Conservation (phyloP, 2,329 filamentous ascomycete species). For the Dothidotthia symphoricarpi region DNA sequence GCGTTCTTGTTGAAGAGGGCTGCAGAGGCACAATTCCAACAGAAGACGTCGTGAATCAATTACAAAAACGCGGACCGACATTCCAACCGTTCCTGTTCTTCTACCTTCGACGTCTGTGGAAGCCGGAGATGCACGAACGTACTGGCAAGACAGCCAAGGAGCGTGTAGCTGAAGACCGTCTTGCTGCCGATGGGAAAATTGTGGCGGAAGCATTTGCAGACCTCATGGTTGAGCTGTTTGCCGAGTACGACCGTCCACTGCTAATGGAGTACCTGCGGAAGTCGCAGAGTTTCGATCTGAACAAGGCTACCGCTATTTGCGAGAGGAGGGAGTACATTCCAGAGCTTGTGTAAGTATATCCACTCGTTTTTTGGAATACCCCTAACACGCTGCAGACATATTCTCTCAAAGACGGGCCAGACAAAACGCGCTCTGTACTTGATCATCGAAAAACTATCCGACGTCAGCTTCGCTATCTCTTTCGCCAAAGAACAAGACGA, state of each 20-base stretch:
- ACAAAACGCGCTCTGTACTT: constrained; percentile 87
- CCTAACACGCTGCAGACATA: constrained; percentile 53
- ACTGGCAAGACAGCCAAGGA: constrained; percentile 39
- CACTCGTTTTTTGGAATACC: neutral
- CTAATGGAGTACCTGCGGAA: constrained; percentile 84
- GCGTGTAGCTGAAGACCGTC: constrained; percentile 42
- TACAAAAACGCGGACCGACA: constrained; percentile 58
- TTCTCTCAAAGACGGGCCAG: constrained; percentile 92
- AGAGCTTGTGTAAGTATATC: constrained; percentile 68
- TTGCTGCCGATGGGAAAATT: constrained; percentile 59
- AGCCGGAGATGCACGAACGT: constrained; percentile 61
- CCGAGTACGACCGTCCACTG: constrained; percentile 73
- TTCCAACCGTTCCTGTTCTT: constrained; percentile 81
- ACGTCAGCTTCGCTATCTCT: constrained; percentile 87
- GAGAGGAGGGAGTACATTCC: constrained; percentile 78
- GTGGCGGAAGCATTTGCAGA: constrained; percentile 87
- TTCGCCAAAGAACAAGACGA: constrained; percentile 95
- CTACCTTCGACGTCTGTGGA: constrained; percentile 86
- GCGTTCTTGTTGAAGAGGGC: constrained; percentile 84
- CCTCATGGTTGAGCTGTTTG: constrained; percentile 80
- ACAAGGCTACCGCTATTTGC: constrained; percentile 73
- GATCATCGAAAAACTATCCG: constrained; percentile 88
- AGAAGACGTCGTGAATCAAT: constrained; percentile 72
- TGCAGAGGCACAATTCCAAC: constrained; percentile 83
- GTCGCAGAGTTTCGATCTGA: constrained; percentile 85